These are phyloP conservation scores for Fusarium sp. DNA, from an alignment of 2,329 filamentous ascomycete genomes.

Conservation along the genomic window DNA sequence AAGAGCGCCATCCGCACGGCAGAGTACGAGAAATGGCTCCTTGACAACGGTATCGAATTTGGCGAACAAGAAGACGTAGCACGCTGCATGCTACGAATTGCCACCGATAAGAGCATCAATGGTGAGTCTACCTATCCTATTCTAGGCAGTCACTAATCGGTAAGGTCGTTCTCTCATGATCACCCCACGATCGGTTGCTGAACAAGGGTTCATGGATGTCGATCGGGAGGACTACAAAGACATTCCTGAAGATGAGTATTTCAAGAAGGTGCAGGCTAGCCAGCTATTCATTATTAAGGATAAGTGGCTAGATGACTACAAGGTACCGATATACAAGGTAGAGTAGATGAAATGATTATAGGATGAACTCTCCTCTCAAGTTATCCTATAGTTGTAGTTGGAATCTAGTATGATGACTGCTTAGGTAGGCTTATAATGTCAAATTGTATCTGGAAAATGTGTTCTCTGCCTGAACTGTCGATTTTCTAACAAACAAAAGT, in stretches of 20 bases:
- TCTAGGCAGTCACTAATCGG: background rate
- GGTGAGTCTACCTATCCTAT: conserved; percentile 4
- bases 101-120: conserved; percentile 47
- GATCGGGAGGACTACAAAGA: conserved; percentile 39
- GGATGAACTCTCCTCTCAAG: background rate
- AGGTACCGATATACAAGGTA: conserved; percentile 14
- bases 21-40: conserved; percentile 55
- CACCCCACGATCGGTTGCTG: conserved; percentile 29
- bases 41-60: conserved; percentile 55
- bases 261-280: conserved; percentile 24
- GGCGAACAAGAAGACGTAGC: conserved; percentile 49
- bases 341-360: background rate
- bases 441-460: no score
- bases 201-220: conserved; percentile 35
- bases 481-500: no score
- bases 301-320: conserved; percentile 34
- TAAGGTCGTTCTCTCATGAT: conserved; percentile 36
- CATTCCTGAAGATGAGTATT: conserved; percentile 25
- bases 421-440: no score
- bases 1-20: conserved; percentile 51
- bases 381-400: no score
- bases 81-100: conserved; percentile 49
- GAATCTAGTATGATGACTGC: no score
- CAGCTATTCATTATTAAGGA: conserved; percentile 36
- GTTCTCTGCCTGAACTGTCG: no score